Evolutionary conservation across 2,329 filamentous ascomycete species (phyloP).

Genomic region (Beauveria asiatica): DNA sequence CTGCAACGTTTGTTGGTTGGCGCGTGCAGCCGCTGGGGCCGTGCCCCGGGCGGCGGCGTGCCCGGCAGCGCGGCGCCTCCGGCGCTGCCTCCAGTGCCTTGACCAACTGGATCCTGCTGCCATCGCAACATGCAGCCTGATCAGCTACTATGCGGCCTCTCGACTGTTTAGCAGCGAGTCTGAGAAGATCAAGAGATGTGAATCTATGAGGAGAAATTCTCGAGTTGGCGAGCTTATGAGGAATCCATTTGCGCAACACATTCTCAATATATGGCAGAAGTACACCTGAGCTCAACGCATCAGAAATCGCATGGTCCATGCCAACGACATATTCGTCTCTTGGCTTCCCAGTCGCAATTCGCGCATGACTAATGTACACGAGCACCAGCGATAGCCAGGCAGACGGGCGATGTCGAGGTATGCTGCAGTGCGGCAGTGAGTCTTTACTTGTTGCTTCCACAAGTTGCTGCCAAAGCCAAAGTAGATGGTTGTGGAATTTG

Average conservation of each 20-base stretch:
- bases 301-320: slow-evolving; percentile 1
- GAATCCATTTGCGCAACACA: slow-evolving; percentile 2
- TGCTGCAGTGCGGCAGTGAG: not conserved
- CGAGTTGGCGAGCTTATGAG: too few relatives aligned
- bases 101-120: too few relatives aligned
- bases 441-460: slow-evolving; percentile 3
- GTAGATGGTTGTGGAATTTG: not conserved
- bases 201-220: too few relatives aligned
- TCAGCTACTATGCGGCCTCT: too few relatives aligned
- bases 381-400: not conserved
- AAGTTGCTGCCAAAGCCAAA: slow-evolving; percentile 2
- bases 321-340: slow-evolving; percentile 1
- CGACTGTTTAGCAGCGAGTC: too few relatives aligned
- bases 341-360: not conserved
- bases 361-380: slow-evolving; percentile 1
- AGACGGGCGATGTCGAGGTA: not conserved
- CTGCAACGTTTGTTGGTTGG: too few relatives aligned
- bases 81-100: too few relatives aligned
- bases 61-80: too few relatives aligned
- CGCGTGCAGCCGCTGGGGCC: too few relatives aligned
- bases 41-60: too few relatives aligned
- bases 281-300: not conserved
- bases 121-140: too few relatives aligned
- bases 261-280: not conserved
- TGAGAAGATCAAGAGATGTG: too few relatives aligned